Evolutionary conservation across 2,329 filamentous ascomycete genomes (phyloP).

Genomic region (Cyphellophora attinorum): DNA sequence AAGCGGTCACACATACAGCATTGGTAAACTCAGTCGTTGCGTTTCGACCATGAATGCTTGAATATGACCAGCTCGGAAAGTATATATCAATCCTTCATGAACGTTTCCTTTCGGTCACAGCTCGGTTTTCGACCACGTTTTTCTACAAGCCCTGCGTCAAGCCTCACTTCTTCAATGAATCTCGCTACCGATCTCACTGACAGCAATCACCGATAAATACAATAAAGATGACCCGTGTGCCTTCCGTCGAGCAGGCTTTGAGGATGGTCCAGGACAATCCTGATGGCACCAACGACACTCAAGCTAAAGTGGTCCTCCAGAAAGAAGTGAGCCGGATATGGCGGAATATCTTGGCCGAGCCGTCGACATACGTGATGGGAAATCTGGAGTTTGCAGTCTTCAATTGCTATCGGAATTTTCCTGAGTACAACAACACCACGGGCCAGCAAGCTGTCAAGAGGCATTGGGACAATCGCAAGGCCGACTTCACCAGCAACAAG

Average conservation of each 20-base stretch:
- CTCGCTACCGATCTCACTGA: not conserved
- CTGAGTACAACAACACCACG: conserved; percentile 16
- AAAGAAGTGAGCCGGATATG: conserved; percentile 55
- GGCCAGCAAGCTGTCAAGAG: conserved; percentile 15
- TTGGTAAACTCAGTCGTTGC: too few species aligned
- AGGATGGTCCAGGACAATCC: conserved; percentile 1
- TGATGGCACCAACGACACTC: conserved; percentile 1
- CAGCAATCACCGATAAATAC: not conserved
- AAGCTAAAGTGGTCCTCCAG: conserved; percentile 49
- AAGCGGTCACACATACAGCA: too few species aligned
- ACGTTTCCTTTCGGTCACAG: too few species aligned
- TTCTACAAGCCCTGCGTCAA: too few species aligned
- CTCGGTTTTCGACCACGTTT: too few species aligned
- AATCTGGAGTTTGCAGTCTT: conserved; percentile 75
- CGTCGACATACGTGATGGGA: conserved; percentile 61
- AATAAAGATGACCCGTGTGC: not conserved
- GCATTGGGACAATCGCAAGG: conserved; percentile 14
- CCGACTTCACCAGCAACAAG: too few species aligned
- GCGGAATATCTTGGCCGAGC: conserved; percentile 54
- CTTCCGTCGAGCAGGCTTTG: not conserved
- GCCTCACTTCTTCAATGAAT: too few species aligned
- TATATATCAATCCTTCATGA: too few species aligned
- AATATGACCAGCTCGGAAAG: too few species aligned
- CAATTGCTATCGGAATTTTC: conserved; percentile 38
- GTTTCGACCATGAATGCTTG: too few species aligned